phyloP scores from a whole-genome alignment of 805 yeast species.

The Saccharomycopsis sp. region DNA sequence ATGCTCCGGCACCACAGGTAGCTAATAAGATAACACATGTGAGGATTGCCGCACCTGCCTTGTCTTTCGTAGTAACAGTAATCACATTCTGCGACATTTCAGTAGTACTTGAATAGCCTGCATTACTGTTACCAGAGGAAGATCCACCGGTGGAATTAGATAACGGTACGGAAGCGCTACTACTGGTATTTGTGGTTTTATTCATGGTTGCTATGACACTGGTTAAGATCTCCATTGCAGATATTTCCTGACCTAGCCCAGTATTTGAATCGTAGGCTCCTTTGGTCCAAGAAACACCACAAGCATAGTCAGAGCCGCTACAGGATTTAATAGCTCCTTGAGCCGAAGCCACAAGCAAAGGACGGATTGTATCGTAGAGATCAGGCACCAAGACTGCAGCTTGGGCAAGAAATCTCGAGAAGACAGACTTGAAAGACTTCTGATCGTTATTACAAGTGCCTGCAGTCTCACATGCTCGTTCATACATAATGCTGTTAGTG shows the following conservation, averaged over 20 bases:
- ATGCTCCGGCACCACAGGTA: slow-evolving; percentile 59
- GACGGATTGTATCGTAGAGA: slow-evolving; percentile 28
- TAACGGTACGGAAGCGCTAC: slow-evolving; percentile 9
- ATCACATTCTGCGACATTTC: slow-evolving; percentile 32
- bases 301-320: slow-evolving; percentile 43
- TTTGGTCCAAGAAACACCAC: slow-evolving; percentile 75
- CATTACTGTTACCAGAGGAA: slow-evolving; percentile 46
- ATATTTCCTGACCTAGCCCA: slow-evolving; percentile 88
- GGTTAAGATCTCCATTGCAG: slow-evolving; percentile 57
- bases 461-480: slow-evolving; percentile 70
- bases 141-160: slow-evolving; percentile 43
- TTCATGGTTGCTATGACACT: slow-evolving; percentile 30
- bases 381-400: slow-evolving; percentile 67
- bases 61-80: slow-evolving; percentile 53
- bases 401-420: slow-evolving; percentile 64
- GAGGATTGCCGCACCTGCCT: slow-evolving; percentile 84
- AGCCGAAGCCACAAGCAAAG: slow-evolving; percentile 42
- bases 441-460: slow-evolving; percentile 75
- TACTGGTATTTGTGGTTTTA: neutral
- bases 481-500: slow-evolving; percentile 53
- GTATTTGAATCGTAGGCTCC: slow-evolving; percentile 63
- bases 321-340: slow-evolving; percentile 77
- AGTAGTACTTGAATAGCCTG: slow-evolving; percentile 31
- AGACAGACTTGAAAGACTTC: slow-evolving; percentile 80
- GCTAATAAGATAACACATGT: slow-evolving; percentile 67